These are phyloP conservation scores for Ophiostoma perfectum DNA, from an alignment of 2,329 filamentous ascomycete genomes.

Conservation along the genomic window DNA sequence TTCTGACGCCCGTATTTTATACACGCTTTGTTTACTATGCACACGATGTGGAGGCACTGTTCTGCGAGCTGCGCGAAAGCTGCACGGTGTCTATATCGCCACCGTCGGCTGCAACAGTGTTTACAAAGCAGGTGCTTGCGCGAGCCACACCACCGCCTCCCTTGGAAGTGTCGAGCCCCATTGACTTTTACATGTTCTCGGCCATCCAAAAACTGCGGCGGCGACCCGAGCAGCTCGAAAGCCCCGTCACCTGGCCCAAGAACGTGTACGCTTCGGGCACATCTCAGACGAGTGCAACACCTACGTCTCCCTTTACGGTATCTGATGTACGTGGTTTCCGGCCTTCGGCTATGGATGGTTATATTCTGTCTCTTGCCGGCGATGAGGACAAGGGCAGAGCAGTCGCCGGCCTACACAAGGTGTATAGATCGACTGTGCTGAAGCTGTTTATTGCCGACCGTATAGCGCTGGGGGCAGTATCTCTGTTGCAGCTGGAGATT, in stretches of 20 bases:
- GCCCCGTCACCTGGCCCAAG: constrained; percentile 30
- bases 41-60: constrained; percentile 56
- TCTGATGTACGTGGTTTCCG: constrained; percentile 45
- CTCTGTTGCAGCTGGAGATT: constrained; percentile 33
- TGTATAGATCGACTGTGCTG: constrained; percentile 38
- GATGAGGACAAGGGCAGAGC: background rate
- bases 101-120: constrained; percentile 38
- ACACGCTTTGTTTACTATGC: constrained; percentile 59
- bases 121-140: constrained; percentile 44
- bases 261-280: constrained; percentile 26
- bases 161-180: constrained; percentile 34
- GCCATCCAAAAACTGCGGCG: constrained; percentile 42
- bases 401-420: constrained; percentile 2
- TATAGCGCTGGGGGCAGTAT: constrained; percentile 36
- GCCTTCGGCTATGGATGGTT: constrained; percentile 49
- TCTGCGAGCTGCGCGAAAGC: constrained; percentile 55
- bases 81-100: constrained; percentile 54
- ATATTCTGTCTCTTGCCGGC: constrained; percentile 37
- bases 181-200: constrained; percentile 41
- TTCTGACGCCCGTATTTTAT: constrained; percentile 63
- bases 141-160: constrained; percentile 32
- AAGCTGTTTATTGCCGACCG: constrained; percentile 43
- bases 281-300: background rate
- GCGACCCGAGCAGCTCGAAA: constrained; percentile 39
- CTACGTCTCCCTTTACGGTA: constrained; percentile 29